Evolutionary conservation across 2,329 filamentous ascomycete species (phyloP), one percentile per base, ranked within the genome.

Genomic region (Basipetospora sp.): DNA sequence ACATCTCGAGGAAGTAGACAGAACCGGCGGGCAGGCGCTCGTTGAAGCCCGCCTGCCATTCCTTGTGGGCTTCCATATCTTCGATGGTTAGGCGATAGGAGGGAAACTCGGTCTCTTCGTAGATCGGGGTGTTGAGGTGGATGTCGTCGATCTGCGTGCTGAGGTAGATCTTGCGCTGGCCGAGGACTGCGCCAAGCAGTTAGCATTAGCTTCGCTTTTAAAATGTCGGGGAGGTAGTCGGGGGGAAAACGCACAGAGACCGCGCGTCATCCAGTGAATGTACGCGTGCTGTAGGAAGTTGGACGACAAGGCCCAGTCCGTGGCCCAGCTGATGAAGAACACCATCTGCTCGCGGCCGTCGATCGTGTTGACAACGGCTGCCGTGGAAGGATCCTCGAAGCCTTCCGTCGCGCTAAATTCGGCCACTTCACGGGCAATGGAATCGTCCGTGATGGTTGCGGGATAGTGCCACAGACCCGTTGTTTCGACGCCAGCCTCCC

Each of bases 121-220:
- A 71, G 25, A 70, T 57, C 10, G 61, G 60, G 3, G 65, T 63
- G 27, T 60, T 57, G n/a, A 78, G 56, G 45, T 76, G 70, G 58
- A 78, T 69, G 45, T 78, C 74, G 45, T 78, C 74, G 22, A 77
- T 65, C 47, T 75, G 71, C 8, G 69, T 66, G 52, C 57, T 67
- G 27, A 74, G 53, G 43, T 71, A 64, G 26, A 67, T 57, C 43
- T 70, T 63, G 36, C 69, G 63, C 48, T 69, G 65, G 15, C 71
- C 71, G 8, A 67, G 57, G 43, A 70, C 47, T 49, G 30, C 5
- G 8, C n/a, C n/a, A n/a, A n/a, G n/a, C n/a, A n/a, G n/a, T n/a
- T n/a, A n/a, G 13, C 36, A 38, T 17, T 40, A 16, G 29, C 13
- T 16, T 15, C 6, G 4, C n/a, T 15, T 15, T 15, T 2, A 22